Evolutionary conservation across 257 asterid species (phyloP), one percentile per base, ranked within the genome.

Genomic region (Solanum chmielewskii): DNA sequence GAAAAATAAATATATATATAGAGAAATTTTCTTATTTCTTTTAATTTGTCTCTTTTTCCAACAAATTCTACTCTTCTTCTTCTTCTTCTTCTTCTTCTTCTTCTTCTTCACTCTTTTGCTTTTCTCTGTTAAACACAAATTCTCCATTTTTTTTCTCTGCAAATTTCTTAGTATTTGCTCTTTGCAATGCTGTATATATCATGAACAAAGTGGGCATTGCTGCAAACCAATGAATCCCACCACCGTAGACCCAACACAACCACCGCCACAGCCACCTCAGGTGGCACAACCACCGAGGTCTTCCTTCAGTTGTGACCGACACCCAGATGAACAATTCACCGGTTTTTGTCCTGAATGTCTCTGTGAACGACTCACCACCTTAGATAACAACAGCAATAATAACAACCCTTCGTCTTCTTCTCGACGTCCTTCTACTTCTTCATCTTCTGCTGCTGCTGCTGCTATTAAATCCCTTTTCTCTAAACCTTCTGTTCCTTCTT

Each of bases 281-380:
- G 92, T 90, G 87, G 90, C 92, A 68, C 96, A 92, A 91, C 98
- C 96, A 62, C 97, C 91, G 86, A 93, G 94, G 21, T 91, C 95
- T 18, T 92, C 95, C 9, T 93, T 92, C 92, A 91, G 94, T 66
- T 94, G 98, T 88, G 93, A 91, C 92, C 94, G 92, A 71, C 96
- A 93, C 89, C 96, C 98, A 1, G 77, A 76, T 62, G 96, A 94
- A 90, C 91, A 92, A 75, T 94, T 93, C 92, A 88, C 91, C 20
- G 96, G 95, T 3, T 94, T 94, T 88, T 94, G 98, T 70, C 95
- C 94, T 14, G 92, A 94, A 41, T 94, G 98, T 77, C 96, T 94
- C 87, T 92, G 93, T 89, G 95, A 94, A 39, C 94, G 98, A 84
- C 98, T 94, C 90, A 91, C 93, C 89, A 91, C 91, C 3, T 89